Evolutionary conservation across 345 rosid genomes (phyloP), one percentile per base, ranked within the genome.

Genomic region (Euphorbia peplus): DNA sequence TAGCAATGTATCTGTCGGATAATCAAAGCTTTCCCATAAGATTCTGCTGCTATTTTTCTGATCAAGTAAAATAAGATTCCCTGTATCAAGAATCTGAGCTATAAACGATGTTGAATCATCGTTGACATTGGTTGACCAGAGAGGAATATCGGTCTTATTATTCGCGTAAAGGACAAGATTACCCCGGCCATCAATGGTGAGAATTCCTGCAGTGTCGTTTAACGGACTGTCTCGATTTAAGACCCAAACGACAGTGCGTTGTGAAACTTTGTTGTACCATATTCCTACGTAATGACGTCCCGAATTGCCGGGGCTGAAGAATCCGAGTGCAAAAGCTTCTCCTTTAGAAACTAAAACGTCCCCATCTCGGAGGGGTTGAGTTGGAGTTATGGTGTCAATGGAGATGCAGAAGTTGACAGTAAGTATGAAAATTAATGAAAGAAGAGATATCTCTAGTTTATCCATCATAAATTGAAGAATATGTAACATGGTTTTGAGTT

Each of bases 21-120:
- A 29, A 70, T 79, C 79, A 69, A 79, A 82, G 63, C 81, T 82
- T 52, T 82, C 78, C 83, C 83, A 77, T 10, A 75, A 24, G 25
- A 69, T 5, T 5, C 30, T 44, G 15, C 60, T 53, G 11, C 44
- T 47, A 29, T 41, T 69, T 25, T 0, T 66, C 32, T 0, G 26
- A 5, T 53, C 35, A 15, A 50, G 21, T 39, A 75, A 48, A 7
- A 78, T 44, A 0, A 78, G 63, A 66, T 78, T 81, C 29, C 84
- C 82, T 26, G 77, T 39, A 48, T 75, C 82, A 44, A 58, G 62
- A 4, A 81, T 75, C 73, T 24, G 81, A 29, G 69, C 78, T 13
- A 22, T 19, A 52, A 26, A 18, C 14, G 68, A 51, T 1, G 73
- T 35, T 7, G 60, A 19, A 16, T 66, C 37, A 32, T 48, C 19